Percentiles rank a stretch among this genome's conserved stretches.
phyloP scores from a whole-genome alignment of 257 asterid species.

The Fraxinus excelsior region DNA sequence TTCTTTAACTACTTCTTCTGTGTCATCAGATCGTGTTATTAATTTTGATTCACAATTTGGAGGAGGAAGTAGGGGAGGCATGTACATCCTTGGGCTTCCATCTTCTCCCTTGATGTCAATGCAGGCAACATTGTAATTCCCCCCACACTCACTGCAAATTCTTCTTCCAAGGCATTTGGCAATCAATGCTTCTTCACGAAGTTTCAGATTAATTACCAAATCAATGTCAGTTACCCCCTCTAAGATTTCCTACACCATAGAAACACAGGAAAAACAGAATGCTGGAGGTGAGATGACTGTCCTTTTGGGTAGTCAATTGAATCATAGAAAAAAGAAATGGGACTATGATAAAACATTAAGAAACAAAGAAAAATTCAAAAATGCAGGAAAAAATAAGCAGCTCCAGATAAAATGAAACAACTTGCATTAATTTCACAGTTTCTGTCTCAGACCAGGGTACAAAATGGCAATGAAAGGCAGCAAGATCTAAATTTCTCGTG shows the following conservation, averaged over 20 bases:
- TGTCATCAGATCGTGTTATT: conserved; percentile 82
- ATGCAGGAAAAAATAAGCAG: not conserved
- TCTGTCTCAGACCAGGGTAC: conserved; percentile 7
- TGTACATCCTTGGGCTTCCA: conserved; percentile 68
- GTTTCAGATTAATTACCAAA: conserved; percentile 87
- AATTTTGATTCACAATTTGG: conserved; percentile 78
- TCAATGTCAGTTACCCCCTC: conserved; percentile 88
- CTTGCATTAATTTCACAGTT: not conserved
- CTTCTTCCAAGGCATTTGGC: conserved; percentile 99
- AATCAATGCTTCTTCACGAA: conserved; percentile 78
- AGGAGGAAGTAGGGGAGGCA: conserved; percentile 99
- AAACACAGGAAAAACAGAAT: conserved; percentile 20
- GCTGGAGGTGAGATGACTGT: conserved; percentile 1
- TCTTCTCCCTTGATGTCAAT: conserved; percentile 73
- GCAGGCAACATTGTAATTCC: conserved; percentile 83
- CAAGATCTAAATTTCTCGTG: not conserved
- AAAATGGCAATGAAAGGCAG: conserved; percentile 16
- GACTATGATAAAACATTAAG: not conserved
- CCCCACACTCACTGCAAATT: conserved; percentile 86
- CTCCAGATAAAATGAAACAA: not conserved
- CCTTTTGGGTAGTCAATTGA: not conserved
- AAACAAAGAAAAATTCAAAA: not conserved
- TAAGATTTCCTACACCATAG: conserved; percentile 66
- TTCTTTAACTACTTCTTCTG: conserved; percentile 80
- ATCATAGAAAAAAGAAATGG: not conserved